These are phyloP conservation scores for Colletotrichum lupini DNA, from an alignment of 2,329 filamentous ascomycete species.

Conservation along the genomic window DNA sequence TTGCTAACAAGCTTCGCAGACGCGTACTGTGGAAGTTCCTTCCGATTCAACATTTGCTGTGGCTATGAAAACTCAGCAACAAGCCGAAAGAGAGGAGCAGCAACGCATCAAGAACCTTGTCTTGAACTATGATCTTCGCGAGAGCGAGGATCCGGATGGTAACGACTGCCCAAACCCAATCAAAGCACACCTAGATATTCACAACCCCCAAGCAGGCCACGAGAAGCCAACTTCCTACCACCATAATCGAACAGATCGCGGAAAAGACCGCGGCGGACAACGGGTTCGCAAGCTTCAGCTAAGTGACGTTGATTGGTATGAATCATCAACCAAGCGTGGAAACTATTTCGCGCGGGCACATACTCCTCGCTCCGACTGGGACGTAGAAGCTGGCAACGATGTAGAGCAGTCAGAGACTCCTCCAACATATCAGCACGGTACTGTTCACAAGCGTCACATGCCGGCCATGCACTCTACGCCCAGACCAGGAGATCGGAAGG, in stretches of 20 bases:
- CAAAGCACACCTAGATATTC: slow-evolving; percentile 61
- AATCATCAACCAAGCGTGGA: slow-evolving; percentile 37
- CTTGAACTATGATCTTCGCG: slow-evolving; percentile 93
- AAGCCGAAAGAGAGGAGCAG: slow-evolving; percentile 95
- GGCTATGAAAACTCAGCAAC: slow-evolving; percentile 95
- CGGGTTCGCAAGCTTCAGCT: slow-evolving; percentile 91
- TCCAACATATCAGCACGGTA: slow-evolving; percentile 1
- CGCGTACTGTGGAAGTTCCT: slow-evolving; percentile 88
- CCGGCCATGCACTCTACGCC: slow-evolving; percentile 4
- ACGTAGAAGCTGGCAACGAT: background rate
- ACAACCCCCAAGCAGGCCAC: slow-evolving; percentile 57
- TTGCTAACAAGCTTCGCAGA: slow-evolving; percentile 61
- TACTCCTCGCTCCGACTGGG: background rate
- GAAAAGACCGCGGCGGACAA: slow-evolving; percentile 78
- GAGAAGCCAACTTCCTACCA: slow-evolving; percentile 62
- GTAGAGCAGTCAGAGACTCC: background rate
- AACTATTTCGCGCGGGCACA: background rate
- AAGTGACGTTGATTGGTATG: slow-evolving; percentile 97
- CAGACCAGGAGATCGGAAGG: background rate
- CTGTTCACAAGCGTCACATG: slow-evolving; percentile 16
- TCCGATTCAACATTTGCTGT: slow-evolving; percentile 95
- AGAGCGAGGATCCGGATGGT: slow-evolving; percentile 85
- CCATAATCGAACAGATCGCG: slow-evolving; percentile 66
- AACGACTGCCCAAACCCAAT: slow-evolving; percentile 59
- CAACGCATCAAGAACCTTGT: slow-evolving; percentile 98